A percentile compares a stretch with the other conserved stretches of the same genome.
These are phyloP conservation scores for Heliamphora pulchella DNA, from an alignment of 179 eudicot species.

Conservation along the genomic window DNA sequence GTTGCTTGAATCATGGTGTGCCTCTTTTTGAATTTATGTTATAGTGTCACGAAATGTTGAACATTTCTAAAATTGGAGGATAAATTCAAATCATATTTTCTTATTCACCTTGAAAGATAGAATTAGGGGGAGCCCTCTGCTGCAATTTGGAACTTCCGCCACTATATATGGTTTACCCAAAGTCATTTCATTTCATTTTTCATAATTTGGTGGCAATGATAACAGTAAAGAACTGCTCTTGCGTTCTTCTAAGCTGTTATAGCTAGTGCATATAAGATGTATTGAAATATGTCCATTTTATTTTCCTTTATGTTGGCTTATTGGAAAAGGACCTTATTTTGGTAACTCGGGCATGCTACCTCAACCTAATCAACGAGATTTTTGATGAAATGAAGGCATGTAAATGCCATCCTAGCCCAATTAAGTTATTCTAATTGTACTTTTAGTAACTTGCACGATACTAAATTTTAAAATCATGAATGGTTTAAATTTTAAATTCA, in stretches of 20 bases:
- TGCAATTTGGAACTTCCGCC: background rate
- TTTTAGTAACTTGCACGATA: background rate
- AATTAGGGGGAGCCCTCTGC: background rate
- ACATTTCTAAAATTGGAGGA: background rate
- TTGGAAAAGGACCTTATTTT: background rate
- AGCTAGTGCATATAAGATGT: background rate
- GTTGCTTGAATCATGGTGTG: background rate
- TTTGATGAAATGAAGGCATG: background rate
- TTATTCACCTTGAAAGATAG: slow-evolving; percentile 1
- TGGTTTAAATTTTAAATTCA: too few species aligned
- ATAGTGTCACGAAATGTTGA: background rate
- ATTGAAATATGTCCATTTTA: background rate
- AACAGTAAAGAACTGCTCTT: background rate
- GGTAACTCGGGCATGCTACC: background rate
- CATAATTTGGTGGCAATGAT: background rate
- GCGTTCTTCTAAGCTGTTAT: background rate
- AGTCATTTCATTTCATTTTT: background rate
- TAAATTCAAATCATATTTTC: background rate
- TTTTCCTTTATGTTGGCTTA: background rate
- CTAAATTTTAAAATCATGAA: too few species aligned
- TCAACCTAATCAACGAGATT: background rate
- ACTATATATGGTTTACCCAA: background rate
- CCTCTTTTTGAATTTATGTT: background rate
- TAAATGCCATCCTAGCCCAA: slow-evolving; percentile 1
- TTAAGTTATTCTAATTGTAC: background rate